Evolutionary conservation across 345 rosid genomes (phyloP), one percentile per base, ranked within the genome.

Genomic region (Erodium maritimum): DNA sequence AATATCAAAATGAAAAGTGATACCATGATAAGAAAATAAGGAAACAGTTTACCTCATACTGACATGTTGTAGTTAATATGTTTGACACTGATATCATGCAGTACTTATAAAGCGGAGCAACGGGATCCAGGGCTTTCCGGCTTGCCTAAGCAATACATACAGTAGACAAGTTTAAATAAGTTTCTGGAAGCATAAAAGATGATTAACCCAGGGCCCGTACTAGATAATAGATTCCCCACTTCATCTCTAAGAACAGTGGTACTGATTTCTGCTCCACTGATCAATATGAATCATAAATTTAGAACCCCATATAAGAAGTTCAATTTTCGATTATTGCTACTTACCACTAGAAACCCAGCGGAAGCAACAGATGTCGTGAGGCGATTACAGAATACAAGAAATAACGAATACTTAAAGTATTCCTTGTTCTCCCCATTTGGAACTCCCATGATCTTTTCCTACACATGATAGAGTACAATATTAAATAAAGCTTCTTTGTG

Each of bases 401-500:
- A 91, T 50, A 88, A 58, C 9, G 98, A 91, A 72, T 82, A 75
- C 73, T 72, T 82, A 68, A 91, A 88, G 52, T 58, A 85, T 62
- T 91, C 98, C 61, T 84, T 80, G 75, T 81, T 82, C n/a, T 58
- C 34, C n/a, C 95, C 96, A 72, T 91, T 88, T 0, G 96, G 91
- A 1, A 84, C 89, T 79, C 93, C 82, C 96, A 88, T 91, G 25
- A 88, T 77, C 77, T 91, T 91, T 62, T 91, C 96, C 98, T 91
- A 77, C 57, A 65, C 37, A 34, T 25, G 16, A 52, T 42, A 21
- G 34, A 65, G 21, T 60, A 34, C 65, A 67, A 53, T 59, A 29
- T 29, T 29, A 6, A 29, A 29, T 29, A 29, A 37, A 61, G 24
- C 19, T 6, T 33, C 46, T 62, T 37, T 24, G 45, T 17, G 22